Evolutionary conservation across 345 rosid species (phyloP).

Genomic region (Ceriops decandra): DNA sequence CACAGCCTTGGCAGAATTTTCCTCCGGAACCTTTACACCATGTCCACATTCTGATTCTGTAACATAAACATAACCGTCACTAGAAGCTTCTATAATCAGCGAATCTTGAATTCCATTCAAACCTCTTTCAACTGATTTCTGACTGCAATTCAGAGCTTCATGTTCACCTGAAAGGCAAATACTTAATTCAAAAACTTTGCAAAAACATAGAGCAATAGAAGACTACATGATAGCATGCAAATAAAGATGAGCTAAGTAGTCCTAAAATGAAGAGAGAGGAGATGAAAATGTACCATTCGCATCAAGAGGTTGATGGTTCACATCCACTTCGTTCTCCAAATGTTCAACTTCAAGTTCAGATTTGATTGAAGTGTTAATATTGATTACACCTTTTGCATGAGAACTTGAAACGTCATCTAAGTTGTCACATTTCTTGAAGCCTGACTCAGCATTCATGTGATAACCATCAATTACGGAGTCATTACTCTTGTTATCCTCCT

Average conservation of each 20-base stretch:
- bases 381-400: slow-evolving; percentile 15
- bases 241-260: not conserved
- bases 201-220: not conserved
- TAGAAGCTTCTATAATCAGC: not conserved
- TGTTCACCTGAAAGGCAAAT: not conserved
- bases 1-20: not conserved
- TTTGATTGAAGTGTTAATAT: slow-evolving; percentile 20
- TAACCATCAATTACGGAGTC: not conserved
- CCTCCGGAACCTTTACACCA: not conserved
- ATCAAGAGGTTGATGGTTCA: slow-evolving; percentile 1
- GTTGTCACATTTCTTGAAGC: not conserved
- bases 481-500: slow-evolving; percentile 12
- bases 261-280: not conserved
- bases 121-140: slow-evolving; percentile 3
- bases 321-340: slow-evolving; percentile 5
- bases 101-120: not conserved
- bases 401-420: not conserved
- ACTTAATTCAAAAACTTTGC: not conserved
- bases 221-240: not conserved
- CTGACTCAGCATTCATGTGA: not conserved
- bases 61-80: not conserved
- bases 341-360: slow-evolving; percentile 10
- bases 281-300: slow-evolving; percentile 24
- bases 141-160: not conserved
- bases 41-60: not conserved